Evolutionary conservation across 2,329 filamentous ascomycete genomes (phyloP).

Genomic region (Penicillium olsonii): DNA sequence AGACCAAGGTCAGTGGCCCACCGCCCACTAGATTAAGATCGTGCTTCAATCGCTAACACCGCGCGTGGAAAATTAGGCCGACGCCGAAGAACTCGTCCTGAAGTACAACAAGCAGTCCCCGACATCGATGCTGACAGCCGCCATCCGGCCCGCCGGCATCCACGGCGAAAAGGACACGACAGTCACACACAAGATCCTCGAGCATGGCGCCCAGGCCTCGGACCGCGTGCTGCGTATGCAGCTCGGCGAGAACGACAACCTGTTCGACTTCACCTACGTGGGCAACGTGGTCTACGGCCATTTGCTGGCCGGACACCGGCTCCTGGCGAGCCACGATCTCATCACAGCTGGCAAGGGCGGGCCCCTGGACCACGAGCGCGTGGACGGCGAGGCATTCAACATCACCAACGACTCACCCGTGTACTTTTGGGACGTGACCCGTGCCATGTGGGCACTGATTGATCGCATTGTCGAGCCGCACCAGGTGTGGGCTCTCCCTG

Average conservation of each 20-base stretch:
- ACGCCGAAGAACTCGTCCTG: conserved; percentile 80
- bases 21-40: conserved; percentile 17
- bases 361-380: conserved; percentile 70
- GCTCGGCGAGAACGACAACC: conserved; percentile 71
- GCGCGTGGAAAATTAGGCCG: conserved; percentile 55
- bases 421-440: conserved; percentile 88
- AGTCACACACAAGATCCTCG: conserved; percentile 71
- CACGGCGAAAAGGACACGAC: conserved; percentile 88
- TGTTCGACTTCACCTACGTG: conserved; percentile 72
- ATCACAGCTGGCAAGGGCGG: conserved; percentile 52
- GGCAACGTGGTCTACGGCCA: conserved; percentile 75
- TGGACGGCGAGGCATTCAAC: conserved; percentile 86
- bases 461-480: conserved; percentile 46
- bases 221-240: conserved; percentile 71
- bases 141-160: conserved; percentile 84
- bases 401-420: conserved; percentile 86
- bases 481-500: conserved; percentile 45
- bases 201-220: conserved; percentile 62
- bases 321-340: conserved; percentile 60
- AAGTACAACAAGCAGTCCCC: conserved; percentile 66
- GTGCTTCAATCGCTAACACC: conserved; percentile 4
- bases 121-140: conserved; percentile 69
- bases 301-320: conserved; percentile 73
- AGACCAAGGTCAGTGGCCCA: conserved; percentile 70
- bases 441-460: conserved; percentile 69